Conservation (phyloP, 2,329 filamentous ascomycete species). For the Setomelanomma holmii region DNA sequence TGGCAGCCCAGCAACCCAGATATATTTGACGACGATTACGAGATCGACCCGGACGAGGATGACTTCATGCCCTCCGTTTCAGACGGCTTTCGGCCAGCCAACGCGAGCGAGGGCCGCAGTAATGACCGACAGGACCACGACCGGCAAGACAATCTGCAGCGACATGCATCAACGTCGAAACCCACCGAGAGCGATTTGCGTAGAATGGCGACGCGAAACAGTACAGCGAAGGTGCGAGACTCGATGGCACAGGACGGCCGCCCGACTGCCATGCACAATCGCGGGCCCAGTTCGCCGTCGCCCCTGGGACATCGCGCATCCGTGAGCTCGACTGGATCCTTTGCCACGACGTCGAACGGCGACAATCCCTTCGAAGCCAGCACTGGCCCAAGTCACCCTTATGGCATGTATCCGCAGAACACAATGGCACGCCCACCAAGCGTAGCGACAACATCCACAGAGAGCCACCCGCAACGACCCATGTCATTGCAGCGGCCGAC, state of each 20-base stretch:
- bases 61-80: constrained; percentile 54
- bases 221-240: constrained; percentile 44
- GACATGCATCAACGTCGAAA: constrained; percentile 30
- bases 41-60: constrained; percentile 49
- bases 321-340: constrained; percentile 51
- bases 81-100: constrained; percentile 55
- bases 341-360: constrained; percentile 49
- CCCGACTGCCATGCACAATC: constrained; percentile 24
- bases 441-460: constrained; percentile 74
- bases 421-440: constrained; percentile 64
- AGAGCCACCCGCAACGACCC: constrained; percentile 63
- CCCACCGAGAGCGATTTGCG: constrained; percentile 33
- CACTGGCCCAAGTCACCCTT: constrained; percentile 81
- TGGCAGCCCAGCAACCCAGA: constrained; percentile 46
- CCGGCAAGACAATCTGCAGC: constrained; percentile 30
- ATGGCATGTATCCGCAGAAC: constrained; percentile 82
- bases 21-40: constrained; percentile 59
- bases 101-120: constrained; percentile 26
- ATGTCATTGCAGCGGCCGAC: constrained; percentile 72
- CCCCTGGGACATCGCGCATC: constrained; percentile 45
- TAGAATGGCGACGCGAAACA: constrained; percentile 45
- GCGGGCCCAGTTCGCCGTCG: constrained; percentile 31
- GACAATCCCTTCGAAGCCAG: constrained; percentile 75
- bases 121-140: constrained; percentile 34
- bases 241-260: constrained; percentile 30